These are phyloP conservation scores for Prunus salicina DNA, from an alignment of 306 rosid genomes.

Conservation along the genomic window DNA sequence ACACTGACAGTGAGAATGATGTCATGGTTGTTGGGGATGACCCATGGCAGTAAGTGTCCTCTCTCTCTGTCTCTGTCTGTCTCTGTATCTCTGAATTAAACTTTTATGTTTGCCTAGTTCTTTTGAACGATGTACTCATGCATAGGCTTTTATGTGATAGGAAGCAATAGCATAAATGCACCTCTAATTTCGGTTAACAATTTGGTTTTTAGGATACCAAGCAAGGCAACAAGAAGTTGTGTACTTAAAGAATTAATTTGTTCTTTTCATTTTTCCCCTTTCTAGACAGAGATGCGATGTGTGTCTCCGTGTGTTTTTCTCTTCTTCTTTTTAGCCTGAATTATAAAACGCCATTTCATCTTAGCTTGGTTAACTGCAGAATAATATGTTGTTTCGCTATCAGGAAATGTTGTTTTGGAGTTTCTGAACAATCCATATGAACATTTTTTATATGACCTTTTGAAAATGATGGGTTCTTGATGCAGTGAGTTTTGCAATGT, in stretches of 20 bases:
- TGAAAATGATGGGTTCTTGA: constrained; percentile 15
- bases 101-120: constrained; percentile 3
- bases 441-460: not conserved
- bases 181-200: too few relatives aligned
- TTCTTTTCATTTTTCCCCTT: too few relatives aligned
- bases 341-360: not conserved
- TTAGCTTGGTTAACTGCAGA: not conserved
- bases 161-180: not conserved
- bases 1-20: constrained; percentile 89
- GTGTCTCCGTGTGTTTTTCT: too few relatives aligned
- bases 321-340: too few relatives aligned
- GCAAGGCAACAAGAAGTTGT: too few relatives aligned
- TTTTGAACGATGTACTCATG: not conserved
- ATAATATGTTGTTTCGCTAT: not conserved
- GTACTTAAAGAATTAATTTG: too few relatives aligned
- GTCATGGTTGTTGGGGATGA: constrained; percentile 98
- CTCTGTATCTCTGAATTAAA: not conserved
- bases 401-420: not conserved
- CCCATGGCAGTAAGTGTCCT: constrained; percentile 80
- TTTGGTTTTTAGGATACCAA: too few relatives aligned
- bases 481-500: constrained; percentile 86
- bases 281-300: too few relatives aligned
- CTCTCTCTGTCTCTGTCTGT: not conserved
- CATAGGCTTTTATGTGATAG: not conserved
- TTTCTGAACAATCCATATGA: not conserved